These are phyloP conservation scores for Dalbergia cochinchinensis DNA, from an alignment of 306 rosid species.

Conservation along the genomic window DNA sequence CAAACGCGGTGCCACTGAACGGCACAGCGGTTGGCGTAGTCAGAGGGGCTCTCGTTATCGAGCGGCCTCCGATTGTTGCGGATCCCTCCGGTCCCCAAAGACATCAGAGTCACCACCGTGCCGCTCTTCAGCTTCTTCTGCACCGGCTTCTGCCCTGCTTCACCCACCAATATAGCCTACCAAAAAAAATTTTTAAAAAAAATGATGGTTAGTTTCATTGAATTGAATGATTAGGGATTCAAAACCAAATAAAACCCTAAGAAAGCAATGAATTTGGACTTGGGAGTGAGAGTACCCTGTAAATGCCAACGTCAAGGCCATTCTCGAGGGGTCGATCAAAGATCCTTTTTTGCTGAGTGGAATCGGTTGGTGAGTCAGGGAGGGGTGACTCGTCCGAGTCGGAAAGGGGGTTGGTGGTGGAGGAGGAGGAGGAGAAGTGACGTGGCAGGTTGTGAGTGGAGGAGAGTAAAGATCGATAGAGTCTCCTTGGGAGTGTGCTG, in stretches of 20 bases:
- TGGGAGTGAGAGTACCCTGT: conserved; percentile 53
- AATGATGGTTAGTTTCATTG: too few species aligned
- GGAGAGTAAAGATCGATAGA: conserved; percentile 61
- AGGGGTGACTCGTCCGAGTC: conserved; percentile 49
- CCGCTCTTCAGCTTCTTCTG: conserved; percentile 85
- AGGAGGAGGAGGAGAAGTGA: conserved; percentile 57
- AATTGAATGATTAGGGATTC: not conserved
- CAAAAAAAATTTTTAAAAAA: not conserved
- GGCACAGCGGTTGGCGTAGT: conserved; percentile 74
- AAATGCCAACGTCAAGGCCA: conserved; percentile 83
- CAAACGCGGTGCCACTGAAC: conserved; percentile 96
- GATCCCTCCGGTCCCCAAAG: conserved; percentile 92
- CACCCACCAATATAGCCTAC: conserved; percentile 89
- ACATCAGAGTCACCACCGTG: conserved; percentile 62
- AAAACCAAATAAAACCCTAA: not conserved
- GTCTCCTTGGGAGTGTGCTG: conserved; percentile 60
- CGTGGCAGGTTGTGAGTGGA: conserved; percentile 34
- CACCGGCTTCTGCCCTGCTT: conserved; percentile 82
- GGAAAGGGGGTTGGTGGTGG: conserved; percentile 47
- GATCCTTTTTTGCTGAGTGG: not conserved
- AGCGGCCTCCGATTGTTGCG: conserved; percentile 87
- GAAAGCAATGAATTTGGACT: not conserved
- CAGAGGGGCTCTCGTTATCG: conserved; percentile 71
- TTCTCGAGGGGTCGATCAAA: conserved; percentile 68
- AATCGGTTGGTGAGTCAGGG: conserved; percentile 33